Evolutionary conservation across 2,329 filamentous ascomycete species (phyloP).

Genomic region (Paradendryphiella salina): DNA sequence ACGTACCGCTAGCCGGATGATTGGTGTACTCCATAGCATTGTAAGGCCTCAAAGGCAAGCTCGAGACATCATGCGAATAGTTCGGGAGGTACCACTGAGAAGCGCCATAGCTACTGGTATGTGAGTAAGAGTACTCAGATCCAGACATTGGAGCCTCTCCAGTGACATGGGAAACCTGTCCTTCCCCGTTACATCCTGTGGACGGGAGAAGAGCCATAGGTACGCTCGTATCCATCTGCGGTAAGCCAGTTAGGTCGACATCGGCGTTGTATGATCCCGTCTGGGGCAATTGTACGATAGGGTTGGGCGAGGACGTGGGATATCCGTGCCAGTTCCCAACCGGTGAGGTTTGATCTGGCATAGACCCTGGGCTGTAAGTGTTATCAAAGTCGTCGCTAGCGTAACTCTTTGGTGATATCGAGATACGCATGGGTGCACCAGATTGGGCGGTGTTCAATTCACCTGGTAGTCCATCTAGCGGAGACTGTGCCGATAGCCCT

Average conservation of each 20-base stretch:
- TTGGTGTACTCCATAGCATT: neutral
- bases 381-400: conserved; percentile 19
- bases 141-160: neutral
- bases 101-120: conserved; percentile 8
- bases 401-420: conserved; percentile 29
- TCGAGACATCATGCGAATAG: neutral
- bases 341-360: conserved; percentile 8
- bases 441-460: conserved; percentile 7
- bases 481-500: conserved; percentile 3
- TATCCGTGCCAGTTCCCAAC: conserved; percentile 7
- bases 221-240: neutral
- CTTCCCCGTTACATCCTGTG: neutral
- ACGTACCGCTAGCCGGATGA: neutral
- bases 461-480: neutral
- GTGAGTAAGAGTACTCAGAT: conserved; percentile 15
- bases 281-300: neutral
- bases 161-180: neutral
- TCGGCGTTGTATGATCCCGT: neutral
- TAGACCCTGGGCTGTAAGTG: conserved; percentile 12
- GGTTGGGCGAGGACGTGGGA: neutral
- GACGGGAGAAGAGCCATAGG: neutral
- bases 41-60: neutral
- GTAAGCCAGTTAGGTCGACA: neutral
- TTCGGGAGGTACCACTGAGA: conserved; percentile 14
- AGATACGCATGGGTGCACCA: conserved; percentile 14